phyloP scores from a whole-genome alignment of 441 rosid genomes.

The Croton setiger region DNA sequence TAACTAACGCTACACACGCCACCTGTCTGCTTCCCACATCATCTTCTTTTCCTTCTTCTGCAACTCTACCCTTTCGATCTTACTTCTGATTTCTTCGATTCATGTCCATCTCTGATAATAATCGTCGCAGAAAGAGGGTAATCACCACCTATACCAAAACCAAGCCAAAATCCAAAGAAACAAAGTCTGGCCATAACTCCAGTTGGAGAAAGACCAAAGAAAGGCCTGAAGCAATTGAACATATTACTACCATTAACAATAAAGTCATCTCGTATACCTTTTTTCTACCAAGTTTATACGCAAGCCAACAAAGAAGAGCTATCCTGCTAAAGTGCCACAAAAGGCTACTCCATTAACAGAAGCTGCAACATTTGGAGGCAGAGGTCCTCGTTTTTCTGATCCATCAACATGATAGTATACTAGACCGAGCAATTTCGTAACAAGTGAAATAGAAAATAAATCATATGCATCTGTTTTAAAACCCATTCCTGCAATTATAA shows the following conservation, averaged over 20 bases:
- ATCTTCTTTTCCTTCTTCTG: no score
- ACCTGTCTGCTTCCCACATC: no score
- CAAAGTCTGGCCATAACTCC: conserved; percentile 64
- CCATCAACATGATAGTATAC: conserved; percentile 70
- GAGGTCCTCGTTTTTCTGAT: conserved; percentile 50
- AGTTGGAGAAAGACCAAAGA: conserved; percentile 49
- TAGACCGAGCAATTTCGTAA: conserved; percentile 74
- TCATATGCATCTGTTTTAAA: conserved; percentile 83
- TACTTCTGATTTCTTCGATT: no score
- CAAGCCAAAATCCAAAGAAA: conserved; percentile 87
- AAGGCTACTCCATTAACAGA: conserved; percentile 80
- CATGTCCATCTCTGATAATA: no score
- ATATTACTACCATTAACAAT: conserved; percentile 61
- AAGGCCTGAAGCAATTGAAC: conserved; percentile 66
- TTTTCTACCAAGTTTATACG: conserved; percentile 70
- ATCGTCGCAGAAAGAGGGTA: conserved; percentile 80
- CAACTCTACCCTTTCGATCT: no score
- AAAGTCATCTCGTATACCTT: conserved; percentile 73
- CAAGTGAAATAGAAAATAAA: conserved; percentile 71
- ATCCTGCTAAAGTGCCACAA: conserved; percentile 67
- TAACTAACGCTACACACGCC: no score
- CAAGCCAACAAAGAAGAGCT: conserved; percentile 85
- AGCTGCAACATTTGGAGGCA: conserved; percentile 72
- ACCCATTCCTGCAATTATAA: conserved; percentile 79
- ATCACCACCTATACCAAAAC: conserved; percentile 90